A percentile compares a stretch with the other conserved stretches of the same genome.
Conservation (phyloP, 371 early-diverging fungal species). For the Zancudomyces culisetae region DNA sequence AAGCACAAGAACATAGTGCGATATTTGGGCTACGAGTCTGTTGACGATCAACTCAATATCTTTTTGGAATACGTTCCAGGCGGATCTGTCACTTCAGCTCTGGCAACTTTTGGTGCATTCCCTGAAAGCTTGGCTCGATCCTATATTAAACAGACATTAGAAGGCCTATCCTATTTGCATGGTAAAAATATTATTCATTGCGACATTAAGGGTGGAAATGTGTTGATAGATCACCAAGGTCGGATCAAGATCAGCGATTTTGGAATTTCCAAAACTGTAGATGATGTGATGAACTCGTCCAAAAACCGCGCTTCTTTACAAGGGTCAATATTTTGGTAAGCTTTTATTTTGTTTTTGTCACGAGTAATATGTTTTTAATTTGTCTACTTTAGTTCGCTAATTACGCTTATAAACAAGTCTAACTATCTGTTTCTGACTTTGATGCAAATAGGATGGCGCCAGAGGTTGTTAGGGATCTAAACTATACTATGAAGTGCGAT, state of each 20-base stretch:
- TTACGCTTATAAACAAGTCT: too few species aligned
- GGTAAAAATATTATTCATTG: slow-evolving; percentile 89
- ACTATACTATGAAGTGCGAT: slow-evolving; percentile 91
- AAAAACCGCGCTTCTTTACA: slow-evolving; percentile 65
- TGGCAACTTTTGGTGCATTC: slow-evolving; percentile 72
- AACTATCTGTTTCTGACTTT: too few species aligned
- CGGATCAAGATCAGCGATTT: slow-evolving; percentile 96
- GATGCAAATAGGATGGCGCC: slow-evolving; percentile 68
- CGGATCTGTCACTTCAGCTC: slow-evolving; percentile 74
- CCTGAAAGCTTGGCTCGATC: slow-evolving; percentile 62
- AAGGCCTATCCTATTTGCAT: slow-evolving; percentile 90
- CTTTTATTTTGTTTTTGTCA: background rate
- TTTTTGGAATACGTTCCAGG: slow-evolving; percentile 97
- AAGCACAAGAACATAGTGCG: slow-evolving; percentile 88
- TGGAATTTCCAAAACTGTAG: slow-evolving; percentile 91
- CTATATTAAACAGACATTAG: slow-evolving; percentile 76
- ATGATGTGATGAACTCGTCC: slow-evolving; percentile 21
- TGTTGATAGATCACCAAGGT: slow-evolving; percentile 78
- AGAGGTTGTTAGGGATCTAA: slow-evolving; percentile 81
- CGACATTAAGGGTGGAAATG: slow-evolving; percentile 93
- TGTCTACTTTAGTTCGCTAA: background rate
- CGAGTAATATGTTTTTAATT: background rate
- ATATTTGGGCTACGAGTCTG: slow-evolving; percentile 73
- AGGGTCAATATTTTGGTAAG: slow-evolving; percentile 81
- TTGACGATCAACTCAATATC: slow-evolving; percentile 68